Percentiles rank a stretch among this genome's conserved stretches.
Evolutionary conservation across 225 moss, liverwort and hornwort genomes (phyloP).

Genomic region (Polytrichum formosum): DNA sequence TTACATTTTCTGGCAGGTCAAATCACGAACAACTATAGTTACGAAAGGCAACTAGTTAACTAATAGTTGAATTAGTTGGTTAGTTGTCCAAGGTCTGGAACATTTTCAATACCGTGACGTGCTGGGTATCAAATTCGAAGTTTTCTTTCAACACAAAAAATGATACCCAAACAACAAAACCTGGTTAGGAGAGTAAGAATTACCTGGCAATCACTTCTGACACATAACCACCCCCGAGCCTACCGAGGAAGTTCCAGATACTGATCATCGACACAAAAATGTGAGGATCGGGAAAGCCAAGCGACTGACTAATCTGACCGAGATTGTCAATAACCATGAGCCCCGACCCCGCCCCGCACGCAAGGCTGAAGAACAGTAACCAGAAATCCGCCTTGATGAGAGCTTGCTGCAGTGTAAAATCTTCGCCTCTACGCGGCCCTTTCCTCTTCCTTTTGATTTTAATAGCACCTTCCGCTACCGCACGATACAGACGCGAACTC

Average conservation of each 20-base stretch:
- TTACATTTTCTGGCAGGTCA: too few species aligned
- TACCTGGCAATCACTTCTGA: conserved; percentile 86
- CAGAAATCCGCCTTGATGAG: conserved; percentile 88
- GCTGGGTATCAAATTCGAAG: too few species aligned
- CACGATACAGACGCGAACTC: conserved; percentile 54
- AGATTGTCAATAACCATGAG: conserved; percentile 83
- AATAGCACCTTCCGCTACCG: conserved; percentile 68
- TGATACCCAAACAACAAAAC: too few species aligned
- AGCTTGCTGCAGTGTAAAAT: conserved; percentile 79
- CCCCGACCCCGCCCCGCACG: conserved; percentile 81
- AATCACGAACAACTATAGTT: too few species aligned
- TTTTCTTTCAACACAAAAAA: too few species aligned
- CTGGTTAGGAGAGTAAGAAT: conserved; percentile 1
- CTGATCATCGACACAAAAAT: conserved; percentile 89
- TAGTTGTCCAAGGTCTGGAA: too few species aligned
- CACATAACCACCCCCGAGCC: conserved; percentile 77
- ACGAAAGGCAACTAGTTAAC: too few species aligned
- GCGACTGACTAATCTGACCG: conserved; percentile 78
- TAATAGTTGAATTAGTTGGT: too few species aligned
- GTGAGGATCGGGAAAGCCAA: conserved; percentile 76
- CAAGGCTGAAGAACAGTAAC: conserved; percentile 69
- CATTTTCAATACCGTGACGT: too few species aligned
- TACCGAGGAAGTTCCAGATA: conserved; percentile 94
- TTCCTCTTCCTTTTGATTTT: conserved; percentile 72
- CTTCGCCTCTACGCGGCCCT: conserved; percentile 84